These are phyloP conservation scores for Fermentozyma sake DNA, from an alignment of 1,139 yeast genomes.

Conservation along the genomic window DNA sequence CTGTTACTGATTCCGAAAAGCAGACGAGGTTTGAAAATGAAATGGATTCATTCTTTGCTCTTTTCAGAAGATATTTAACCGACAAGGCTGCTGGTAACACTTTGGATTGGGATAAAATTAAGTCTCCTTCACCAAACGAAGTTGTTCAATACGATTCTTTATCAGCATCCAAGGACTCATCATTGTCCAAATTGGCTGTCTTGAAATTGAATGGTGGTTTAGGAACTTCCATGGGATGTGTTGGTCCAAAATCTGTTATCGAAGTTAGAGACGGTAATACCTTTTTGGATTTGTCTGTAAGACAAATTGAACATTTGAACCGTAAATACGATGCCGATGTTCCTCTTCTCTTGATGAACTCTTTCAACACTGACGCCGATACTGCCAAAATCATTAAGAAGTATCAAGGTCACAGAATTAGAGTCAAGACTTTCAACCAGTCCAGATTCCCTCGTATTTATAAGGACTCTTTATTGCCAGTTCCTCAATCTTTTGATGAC, in stretches of 20 bases:
- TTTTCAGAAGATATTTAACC: slow-evolving; percentile 85
- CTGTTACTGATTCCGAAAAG: slow-evolving; percentile 55
- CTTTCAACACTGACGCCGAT: slow-evolving; percentile 95
- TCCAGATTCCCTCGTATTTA: slow-evolving; percentile 93
- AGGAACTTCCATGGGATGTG: slow-evolving; percentile 99
- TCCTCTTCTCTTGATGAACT: slow-evolving; percentile 94
- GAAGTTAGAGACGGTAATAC: slow-evolving; percentile 99
- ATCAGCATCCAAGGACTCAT: slow-evolving; percentile 18
- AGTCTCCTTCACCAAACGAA: slow-evolving; percentile 82
- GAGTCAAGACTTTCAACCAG: slow-evolving; percentile 95
- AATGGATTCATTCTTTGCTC: slow-evolving; percentile 91
- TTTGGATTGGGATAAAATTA: slow-evolving; percentile 92
- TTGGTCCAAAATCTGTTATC: slow-evolving; percentile 96
- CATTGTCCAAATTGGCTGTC: slow-evolving; percentile 81
- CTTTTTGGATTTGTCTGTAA: slow-evolving; percentile 87
- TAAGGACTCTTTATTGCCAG: slow-evolving; percentile 92
- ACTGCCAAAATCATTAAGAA: slow-evolving; percentile 94
- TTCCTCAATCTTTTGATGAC: slow-evolving; percentile 75
- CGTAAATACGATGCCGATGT: slow-evolving; percentile 89
- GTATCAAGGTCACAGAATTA: slow-evolving; percentile 93
- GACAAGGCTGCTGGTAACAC: slow-evolving; percentile 86
- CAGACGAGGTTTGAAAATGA: slow-evolving; percentile 76
- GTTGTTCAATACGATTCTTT: slow-evolving; percentile 73
- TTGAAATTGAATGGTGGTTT: slow-evolving; percentile 95
- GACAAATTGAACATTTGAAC: slow-evolving; percentile 95